phyloP scores from a whole-genome alignment of 352 stramenopile genomes.

The Thalassiosira mediterranea region DNA sequence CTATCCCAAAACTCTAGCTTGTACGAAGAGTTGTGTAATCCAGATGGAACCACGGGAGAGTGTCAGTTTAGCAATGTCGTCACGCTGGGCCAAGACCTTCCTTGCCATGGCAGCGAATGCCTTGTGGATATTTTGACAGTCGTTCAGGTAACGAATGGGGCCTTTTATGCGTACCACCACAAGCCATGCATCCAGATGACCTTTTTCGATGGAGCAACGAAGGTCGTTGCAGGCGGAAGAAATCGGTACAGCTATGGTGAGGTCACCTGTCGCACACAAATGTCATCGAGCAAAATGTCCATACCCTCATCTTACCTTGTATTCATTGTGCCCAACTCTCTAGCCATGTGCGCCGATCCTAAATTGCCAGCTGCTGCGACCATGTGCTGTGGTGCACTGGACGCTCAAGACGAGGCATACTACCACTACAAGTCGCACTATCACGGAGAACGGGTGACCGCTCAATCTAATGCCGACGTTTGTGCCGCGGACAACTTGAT shows the following conservation, averaged over 20 bases:
- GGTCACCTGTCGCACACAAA: too few species aligned
- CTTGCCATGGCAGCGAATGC: conserved; percentile 50
- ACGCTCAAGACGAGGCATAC: background rate
- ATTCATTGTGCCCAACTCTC: too few species aligned
- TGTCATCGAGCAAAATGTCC: too few species aligned
- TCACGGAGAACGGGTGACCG: conserved; percentile 23
- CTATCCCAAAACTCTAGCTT: conserved; percentile 18
- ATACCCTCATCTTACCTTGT: too few species aligned
- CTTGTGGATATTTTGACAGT: conserved; percentile 51
- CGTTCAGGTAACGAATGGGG: conserved; percentile 43
- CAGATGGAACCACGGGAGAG: conserved; percentile 7
- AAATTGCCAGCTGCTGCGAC: conserved; percentile 26
- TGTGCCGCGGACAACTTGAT: background rate
- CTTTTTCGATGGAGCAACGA: conserved; percentile 54
- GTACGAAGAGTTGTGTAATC: conserved; percentile 37
- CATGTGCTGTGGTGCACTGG: conserved; percentile 41
- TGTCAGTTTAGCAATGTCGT: conserved; percentile 33
- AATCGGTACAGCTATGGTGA: too few species aligned
- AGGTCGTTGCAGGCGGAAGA: conserved; percentile 43
- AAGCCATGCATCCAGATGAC: conserved; percentile 59
- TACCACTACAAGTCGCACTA: conserved; percentile 32
- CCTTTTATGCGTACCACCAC: conserved; percentile 74
- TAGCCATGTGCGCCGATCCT: conserved; percentile 47
- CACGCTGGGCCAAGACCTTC: conserved; percentile 40
- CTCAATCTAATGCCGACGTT: conserved; percentile 1